phyloP scores from a whole-genome alignment of 2,329 filamentous ascomycete species.

The Pestalotiopsis sp. region DNA sequence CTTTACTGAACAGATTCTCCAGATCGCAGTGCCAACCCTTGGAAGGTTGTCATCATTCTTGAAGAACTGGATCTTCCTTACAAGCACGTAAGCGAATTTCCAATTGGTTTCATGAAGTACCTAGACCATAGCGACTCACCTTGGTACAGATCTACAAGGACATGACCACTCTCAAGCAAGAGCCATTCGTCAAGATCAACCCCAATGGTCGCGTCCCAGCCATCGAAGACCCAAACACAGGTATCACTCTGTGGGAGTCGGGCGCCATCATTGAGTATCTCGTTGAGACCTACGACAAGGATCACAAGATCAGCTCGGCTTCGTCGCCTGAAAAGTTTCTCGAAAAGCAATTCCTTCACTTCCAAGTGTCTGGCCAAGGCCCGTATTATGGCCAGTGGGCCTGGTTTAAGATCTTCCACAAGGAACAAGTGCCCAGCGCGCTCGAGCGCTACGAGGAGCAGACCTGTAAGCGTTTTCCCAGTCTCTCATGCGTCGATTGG shows the following conservation, averaged over 20 bases:
- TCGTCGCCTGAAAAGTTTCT: conserved; percentile 34
- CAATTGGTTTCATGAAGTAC: neutral
- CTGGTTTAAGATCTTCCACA: conserved; percentile 34
- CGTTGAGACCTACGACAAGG: conserved; percentile 44
- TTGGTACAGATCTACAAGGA: neutral
- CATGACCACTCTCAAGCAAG: conserved; percentile 28
- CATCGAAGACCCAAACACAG: conserved; percentile 42
- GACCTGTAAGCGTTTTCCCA: neutral
- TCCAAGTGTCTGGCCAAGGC: conserved; percentile 45
- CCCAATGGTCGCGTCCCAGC: conserved; percentile 36
- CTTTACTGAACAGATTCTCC: neutral
- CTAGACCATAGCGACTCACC: neutral
- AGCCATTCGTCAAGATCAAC: conserved; percentile 29
- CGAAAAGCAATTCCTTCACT: conserved; percentile 44
- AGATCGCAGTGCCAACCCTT: conserved; percentile 28
- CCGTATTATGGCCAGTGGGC: conserved; percentile 43
- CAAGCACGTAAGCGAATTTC: conserved; percentile 18
- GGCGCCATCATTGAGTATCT: conserved; percentile 53
- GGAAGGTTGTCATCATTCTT: conserved; percentile 32
- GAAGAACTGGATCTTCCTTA: conserved; percentile 33
- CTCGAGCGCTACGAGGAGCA: conserved; percentile 30
- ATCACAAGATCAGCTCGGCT: conserved; percentile 40
- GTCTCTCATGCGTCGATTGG: neutral
- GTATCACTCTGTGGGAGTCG: conserved; percentile 49
- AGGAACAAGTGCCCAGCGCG: conserved; percentile 30